Base-by-base conservation (phyloP, 1,284 basidiomycete species). In the Sanghuangporus weigelae region DNA sequence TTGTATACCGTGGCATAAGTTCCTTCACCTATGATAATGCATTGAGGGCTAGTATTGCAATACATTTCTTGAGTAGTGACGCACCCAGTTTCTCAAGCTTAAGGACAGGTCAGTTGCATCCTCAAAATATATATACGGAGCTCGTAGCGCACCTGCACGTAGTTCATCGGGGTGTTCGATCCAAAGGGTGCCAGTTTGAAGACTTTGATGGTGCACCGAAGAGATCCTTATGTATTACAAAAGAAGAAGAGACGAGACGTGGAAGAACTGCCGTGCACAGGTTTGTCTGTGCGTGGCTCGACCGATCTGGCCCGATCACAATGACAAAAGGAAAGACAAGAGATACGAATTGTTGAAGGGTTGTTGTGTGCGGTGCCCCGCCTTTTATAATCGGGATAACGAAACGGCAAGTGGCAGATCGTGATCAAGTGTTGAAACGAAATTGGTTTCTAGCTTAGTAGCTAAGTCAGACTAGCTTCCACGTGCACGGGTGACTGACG, bases 1-100 rank as follows among this genome's bases (percentile, higher is more conserved):
- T 95, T 95, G 84, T 89, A 95, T 7, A 95, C 93, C 3, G 92
- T 95, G 36, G 94, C 93, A 75, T 93, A 93, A 55, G 90, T 93
- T 61, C 90, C 90, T 78, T 93, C 90, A 69, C 91, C 90, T 87
- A 59, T 36, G 23, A 8, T 8, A 8, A 26, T 35, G 14, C 10
- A 19, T 36, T 1, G 49, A 38, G 21, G 31, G 31, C 42, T 19
- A 23, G 63, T 31, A n/a, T 8, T 14, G 12, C 14, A 44, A 10
- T 50, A 35, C n/a, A 19, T 7, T 53, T 48, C 31, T 46, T 58
- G 40, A 55, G 42, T 63, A 44, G 51, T 6, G 42, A 68, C 77
- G 69, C 72, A 81, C 86, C 92, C 73, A 94, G 81, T 79, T 95
- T 96, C 79, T 96, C 93, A 57, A 96, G 81, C 85, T 94, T 38